Conservation (phyloP, 2,329 filamentous ascomycete species). For the Lecanicillium sp. region DNA sequence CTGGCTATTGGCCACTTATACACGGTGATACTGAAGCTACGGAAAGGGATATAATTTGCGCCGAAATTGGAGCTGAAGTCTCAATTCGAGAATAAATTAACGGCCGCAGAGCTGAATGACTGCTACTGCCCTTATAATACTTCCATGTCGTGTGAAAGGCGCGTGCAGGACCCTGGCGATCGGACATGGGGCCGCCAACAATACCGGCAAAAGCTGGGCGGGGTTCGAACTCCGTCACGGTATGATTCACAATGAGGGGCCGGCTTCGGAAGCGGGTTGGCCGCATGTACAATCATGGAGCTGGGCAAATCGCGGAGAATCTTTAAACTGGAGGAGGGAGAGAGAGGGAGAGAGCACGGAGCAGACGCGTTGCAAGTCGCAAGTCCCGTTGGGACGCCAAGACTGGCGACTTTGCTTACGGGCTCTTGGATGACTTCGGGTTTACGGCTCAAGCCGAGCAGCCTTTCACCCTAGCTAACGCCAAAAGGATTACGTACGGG, state of each 20-base stretch:
- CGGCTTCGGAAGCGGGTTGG: neutral
- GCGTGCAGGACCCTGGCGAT: too few relatives aligned
- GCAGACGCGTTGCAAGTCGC: too few relatives aligned
- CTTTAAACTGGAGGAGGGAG: too few relatives aligned
- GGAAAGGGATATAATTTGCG: neutral
- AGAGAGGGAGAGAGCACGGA: too few relatives aligned
- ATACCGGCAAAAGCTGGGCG: neutral
- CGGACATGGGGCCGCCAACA: too few relatives aligned
- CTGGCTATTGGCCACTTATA: conserved; percentile 4
- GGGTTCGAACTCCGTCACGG: neutral
- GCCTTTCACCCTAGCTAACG: neutral
- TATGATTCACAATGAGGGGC: neutral
- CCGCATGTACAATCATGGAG: too few relatives aligned
- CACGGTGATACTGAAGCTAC: neutral
- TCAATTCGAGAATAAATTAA: neutral
- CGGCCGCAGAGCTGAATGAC: neutral
- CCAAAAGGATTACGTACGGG: neutral
- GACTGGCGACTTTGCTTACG: neutral
- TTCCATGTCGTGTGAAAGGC: neutral
- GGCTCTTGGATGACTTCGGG: neutral
- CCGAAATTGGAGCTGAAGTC: too few relatives aligned
- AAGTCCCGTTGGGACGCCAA: neutral
- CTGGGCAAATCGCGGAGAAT: too few relatives aligned
- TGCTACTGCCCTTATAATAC: neutral
- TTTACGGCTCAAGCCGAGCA: conserved; percentile 5